A percentile compares a stretch with the other conserved stretches of the same genome.
These are phyloP conservation scores for Eurotiales sp. DNA, from an alignment of 2,329 filamentous ascomycete species.

Conservation along the genomic window DNA sequence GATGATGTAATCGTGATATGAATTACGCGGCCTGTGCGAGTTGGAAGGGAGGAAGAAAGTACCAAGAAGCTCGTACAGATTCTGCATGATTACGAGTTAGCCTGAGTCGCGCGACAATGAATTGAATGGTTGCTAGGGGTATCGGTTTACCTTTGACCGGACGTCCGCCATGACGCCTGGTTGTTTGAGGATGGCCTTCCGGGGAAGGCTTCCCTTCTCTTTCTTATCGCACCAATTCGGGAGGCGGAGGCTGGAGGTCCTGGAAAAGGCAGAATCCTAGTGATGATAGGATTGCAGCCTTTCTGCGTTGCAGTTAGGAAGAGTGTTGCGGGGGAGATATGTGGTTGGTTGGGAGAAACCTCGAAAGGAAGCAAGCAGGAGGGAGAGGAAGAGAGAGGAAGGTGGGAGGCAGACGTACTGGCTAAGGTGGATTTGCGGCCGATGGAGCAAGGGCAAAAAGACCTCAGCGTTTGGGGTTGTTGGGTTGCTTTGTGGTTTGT, in stretches of 20 bases:
- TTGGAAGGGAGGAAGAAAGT: slow-evolving; percentile 39
- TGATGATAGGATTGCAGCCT: slow-evolving; percentile 27
- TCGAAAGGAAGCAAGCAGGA: slow-evolving; percentile 7
- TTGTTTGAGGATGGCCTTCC: slow-evolving; percentile 47
- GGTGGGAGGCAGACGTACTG: slow-evolving; percentile 5
- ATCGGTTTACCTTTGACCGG: slow-evolving; percentile 47
- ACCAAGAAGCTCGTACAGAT: slow-evolving; percentile 98
- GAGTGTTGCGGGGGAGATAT: neutral
- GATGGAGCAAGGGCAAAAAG: neutral
- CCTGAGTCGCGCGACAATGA: neutral
- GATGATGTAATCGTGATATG: slow-evolving; percentile 25
- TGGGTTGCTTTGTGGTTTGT: slow-evolving; percentile 19
- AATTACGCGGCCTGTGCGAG: slow-evolving; percentile 19
- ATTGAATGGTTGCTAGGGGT: slow-evolving; percentile 6
- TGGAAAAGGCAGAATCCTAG: slow-evolving; percentile 34
- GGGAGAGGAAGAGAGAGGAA: slow-evolving; percentile 21
- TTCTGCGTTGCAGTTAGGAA: slow-evolving; percentile 23
- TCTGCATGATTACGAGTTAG: slow-evolving; percentile 52
- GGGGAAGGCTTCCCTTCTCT: slow-evolving; percentile 39
- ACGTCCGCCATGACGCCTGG: slow-evolving; percentile 51
- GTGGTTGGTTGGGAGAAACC: slow-evolving; percentile 9
- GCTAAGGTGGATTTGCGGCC: slow-evolving; percentile 6
- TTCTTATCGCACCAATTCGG: slow-evolving; percentile 46
- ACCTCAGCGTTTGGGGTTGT: no score
- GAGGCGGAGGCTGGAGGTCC: slow-evolving; percentile 23